These are phyloP conservation scores for Diaporthe sp. DNA, from an alignment of 2,329 filamentous ascomycete genomes.

Conservation along the genomic window DNA sequence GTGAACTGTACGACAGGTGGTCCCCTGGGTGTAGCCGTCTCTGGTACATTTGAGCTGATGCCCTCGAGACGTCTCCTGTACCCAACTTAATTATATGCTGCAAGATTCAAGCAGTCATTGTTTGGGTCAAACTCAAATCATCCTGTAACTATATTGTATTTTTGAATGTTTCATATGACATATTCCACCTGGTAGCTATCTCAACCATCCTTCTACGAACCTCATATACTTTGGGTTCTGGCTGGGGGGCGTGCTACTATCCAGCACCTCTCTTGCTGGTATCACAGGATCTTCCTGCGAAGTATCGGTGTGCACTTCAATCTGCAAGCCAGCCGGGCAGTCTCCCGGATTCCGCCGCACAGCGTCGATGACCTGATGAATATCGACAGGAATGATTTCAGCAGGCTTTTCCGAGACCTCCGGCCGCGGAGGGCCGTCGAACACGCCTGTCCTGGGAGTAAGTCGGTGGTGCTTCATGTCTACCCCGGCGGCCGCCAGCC, in stretches of 20 bases:
- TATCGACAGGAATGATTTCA: neutral
- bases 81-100: neutral
- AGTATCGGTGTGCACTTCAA: conserved; percentile 10
- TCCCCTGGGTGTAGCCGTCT: too few relatives aligned
- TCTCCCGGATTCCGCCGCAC: conserved; percentile 3
- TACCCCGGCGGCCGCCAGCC: conserved; percentile 20
- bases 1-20: too few relatives aligned
- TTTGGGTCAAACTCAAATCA: too few relatives aligned
- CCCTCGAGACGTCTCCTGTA: neutral
- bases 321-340: conserved; percentile 17
- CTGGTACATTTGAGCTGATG: neutral
- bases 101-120: neutral
- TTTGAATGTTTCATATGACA: neutral
- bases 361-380: conserved; percentile 5
- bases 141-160: neutral
- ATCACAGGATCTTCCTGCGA: conserved; percentile 12
- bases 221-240: conserved; percentile 15
- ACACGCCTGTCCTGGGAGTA: conserved; percentile 5
- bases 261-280: conserved; percentile 3
- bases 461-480: conserved; percentile 24
- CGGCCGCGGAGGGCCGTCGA: neutral
- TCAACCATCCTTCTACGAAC: conserved; percentile 24
- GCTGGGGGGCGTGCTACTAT: conserved; percentile 22
- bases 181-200: neutral
- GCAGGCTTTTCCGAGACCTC: neutral